Percentiles rank a stretch among this genome's conserved stretches.
Conservation (phyloP, 192 early-diverging fungal species). For the Podila minutissima region DNA sequence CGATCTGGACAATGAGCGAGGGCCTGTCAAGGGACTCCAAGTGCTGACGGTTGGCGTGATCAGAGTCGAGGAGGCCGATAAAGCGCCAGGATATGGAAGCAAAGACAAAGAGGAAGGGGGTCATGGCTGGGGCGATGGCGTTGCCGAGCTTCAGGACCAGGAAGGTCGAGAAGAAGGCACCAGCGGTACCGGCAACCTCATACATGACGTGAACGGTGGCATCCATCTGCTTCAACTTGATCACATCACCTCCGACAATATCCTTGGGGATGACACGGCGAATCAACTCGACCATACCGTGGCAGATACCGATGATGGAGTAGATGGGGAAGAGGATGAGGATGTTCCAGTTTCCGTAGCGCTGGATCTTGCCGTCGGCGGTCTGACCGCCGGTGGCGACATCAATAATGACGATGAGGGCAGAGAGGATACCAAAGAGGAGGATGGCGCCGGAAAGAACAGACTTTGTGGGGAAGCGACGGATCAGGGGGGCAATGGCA, state of each 20-base stretch:
- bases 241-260: conserved; percentile 67
- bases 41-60: conserved; percentile 18
- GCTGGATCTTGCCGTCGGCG: conserved; percentile 13
- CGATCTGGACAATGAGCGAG: conserved; percentile 33
- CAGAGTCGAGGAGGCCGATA: conserved; percentile 42
- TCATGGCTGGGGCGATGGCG: conserved; percentile 56
- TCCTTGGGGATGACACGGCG: conserved; percentile 69
- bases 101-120: conserved; percentile 58
- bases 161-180: conserved; percentile 61
- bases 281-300: conserved; percentile 67
- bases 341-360: conserved; percentile 49
- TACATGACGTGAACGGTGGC: conserved; percentile 66
- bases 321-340: conserved; percentile 57
- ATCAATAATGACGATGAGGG: conserved; percentile 62
- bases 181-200: conserved; percentile 67
- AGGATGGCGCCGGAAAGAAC: conserved; percentile 57
- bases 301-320: conserved; percentile 58
- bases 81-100: conserved; percentile 57
- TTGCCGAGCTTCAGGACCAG: conserved; percentile 57
- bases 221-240: conserved; percentile 70
- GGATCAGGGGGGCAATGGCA: conserved; percentile 60
- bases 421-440: conserved; percentile 54
- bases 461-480: conserved; percentile 48
- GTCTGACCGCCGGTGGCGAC: conserved; percentile 59
- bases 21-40: conserved; percentile 5